These are phyloP conservation scores for Salix brachista DNA, from an alignment of 345 rosid species.

Conservation along the genomic window DNA sequence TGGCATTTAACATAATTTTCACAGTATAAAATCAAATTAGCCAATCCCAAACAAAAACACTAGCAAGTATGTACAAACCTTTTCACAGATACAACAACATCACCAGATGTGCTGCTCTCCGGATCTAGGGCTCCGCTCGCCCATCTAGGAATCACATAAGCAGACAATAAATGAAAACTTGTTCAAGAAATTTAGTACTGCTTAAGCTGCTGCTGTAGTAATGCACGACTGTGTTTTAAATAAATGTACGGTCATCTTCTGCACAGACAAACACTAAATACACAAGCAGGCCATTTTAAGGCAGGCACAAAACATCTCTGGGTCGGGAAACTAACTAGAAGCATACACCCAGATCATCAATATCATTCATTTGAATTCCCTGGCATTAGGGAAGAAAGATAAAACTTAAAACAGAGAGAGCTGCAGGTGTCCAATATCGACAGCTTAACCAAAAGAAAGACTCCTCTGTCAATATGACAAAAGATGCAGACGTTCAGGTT, in stretches of 20 bases:
- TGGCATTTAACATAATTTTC: conserved; percentile 15
- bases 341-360: neutral
- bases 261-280: neutral
- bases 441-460: neutral
- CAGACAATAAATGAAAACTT: neutral
- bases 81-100: conserved; percentile 85
- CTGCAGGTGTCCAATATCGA: neutral
- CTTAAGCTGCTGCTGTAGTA: neutral
- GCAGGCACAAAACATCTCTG: neutral
- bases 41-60: neutral
- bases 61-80: conserved; percentile 44
- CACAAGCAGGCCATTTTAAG: neutral
- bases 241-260: neutral
- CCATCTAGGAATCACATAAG: conserved; percentile 53
- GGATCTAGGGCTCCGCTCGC: conserved; percentile 96
- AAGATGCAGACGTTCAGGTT: neutral
- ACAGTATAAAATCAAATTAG: neutral
- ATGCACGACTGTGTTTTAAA: neutral
- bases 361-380: neutral
- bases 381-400: neutral
- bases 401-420: neutral
- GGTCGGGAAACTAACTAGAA: neutral
- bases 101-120: conserved; percentile 53
- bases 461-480: neutral
- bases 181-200: neutral